Conservation (phyloP, 441 rosid genomes). For the Capsella rubella region DNA sequence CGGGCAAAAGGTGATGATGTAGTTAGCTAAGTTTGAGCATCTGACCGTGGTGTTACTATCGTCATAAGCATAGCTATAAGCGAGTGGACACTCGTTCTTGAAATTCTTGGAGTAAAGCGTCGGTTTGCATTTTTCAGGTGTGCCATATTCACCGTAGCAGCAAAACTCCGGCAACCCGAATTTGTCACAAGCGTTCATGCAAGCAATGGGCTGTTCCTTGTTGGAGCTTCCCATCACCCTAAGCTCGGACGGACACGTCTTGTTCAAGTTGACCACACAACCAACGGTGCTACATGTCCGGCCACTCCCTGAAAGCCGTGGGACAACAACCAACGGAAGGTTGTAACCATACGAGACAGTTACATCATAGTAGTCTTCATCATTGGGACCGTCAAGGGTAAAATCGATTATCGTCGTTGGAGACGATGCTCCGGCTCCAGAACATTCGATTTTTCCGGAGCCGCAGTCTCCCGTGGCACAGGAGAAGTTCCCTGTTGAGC, state of each 20-base stretch:
- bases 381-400: background rate
- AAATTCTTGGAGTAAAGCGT: slow-evolving; percentile 40
- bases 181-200: slow-evolving; percentile 49
- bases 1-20: slow-evolving; percentile 54
- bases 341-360: slow-evolving; percentile 50
- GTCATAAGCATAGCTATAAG: slow-evolving; percentile 44
- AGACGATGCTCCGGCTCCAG: slow-evolving; percentile 19
- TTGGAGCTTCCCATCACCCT: slow-evolving; percentile 18
- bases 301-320: slow-evolving; percentile 5
- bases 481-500: slow-evolving; percentile 35
- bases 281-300: slow-evolving; percentile 23
- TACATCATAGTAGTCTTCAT: slow-evolving; percentile 46
- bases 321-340: slow-evolving; percentile 43
- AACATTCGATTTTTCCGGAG: slow-evolving; percentile 47
- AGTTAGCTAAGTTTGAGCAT: slow-evolving; percentile 44
- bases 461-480: slow-evolving; percentile 52
- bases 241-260: slow-evolving; percentile 46
- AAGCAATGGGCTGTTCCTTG: slow-evolving; percentile 28
- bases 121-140: slow-evolving; percentile 38
- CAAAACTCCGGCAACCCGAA: slow-evolving; percentile 38
- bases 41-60: slow-evolving; percentile 33
- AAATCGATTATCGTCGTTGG: slow-evolving; percentile 47
- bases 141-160: slow-evolving; percentile 25
- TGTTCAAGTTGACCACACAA: slow-evolving; percentile 41
- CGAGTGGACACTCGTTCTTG: slow-evolving; percentile 48